Evolutionary conservation across 805 yeast species (phyloP).

Genomic region (Schizosaccharomyces cryophilus): DNA sequence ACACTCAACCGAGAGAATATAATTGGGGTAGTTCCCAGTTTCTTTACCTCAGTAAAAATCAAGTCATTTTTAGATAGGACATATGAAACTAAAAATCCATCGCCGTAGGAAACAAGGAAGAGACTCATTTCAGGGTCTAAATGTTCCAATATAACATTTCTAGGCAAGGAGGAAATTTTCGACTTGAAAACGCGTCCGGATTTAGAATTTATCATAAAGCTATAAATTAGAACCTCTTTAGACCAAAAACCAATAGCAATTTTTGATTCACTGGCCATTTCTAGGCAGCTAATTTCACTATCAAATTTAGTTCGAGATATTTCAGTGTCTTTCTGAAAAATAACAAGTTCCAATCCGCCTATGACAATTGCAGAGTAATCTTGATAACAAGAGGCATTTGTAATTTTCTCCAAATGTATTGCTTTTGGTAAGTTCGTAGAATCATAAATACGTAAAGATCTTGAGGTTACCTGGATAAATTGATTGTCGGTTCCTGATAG

Average conservation of each 20-base stretch:
- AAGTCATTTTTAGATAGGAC: background rate
- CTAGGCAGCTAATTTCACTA: background rate
- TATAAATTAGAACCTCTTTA: background rate
- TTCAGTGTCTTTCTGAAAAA: background rate
- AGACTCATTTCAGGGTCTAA: background rate
- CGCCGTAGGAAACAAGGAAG: background rate
- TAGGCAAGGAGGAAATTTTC: background rate
- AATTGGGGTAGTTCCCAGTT: background rate
- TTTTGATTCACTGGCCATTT: background rate
- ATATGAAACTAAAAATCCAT: background rate
- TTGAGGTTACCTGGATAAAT: background rate
- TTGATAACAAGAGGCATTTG: background rate
- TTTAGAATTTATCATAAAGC: background rate
- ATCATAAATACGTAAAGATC: background rate
- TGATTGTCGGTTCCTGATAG: background rate
- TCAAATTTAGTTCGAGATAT: background rate
- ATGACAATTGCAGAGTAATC: background rate
- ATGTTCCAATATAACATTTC: background rate
- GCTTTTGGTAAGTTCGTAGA: background rate
- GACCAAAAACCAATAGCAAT: background rate
- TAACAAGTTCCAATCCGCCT: background rate
- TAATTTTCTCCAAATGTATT: background rate
- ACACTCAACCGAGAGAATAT: background rate
- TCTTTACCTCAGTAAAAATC: background rate
- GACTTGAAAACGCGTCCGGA: background rate